Base-by-base conservation (phyloP, 345 rosid genomes). In the Populus deltoides region DNA sequence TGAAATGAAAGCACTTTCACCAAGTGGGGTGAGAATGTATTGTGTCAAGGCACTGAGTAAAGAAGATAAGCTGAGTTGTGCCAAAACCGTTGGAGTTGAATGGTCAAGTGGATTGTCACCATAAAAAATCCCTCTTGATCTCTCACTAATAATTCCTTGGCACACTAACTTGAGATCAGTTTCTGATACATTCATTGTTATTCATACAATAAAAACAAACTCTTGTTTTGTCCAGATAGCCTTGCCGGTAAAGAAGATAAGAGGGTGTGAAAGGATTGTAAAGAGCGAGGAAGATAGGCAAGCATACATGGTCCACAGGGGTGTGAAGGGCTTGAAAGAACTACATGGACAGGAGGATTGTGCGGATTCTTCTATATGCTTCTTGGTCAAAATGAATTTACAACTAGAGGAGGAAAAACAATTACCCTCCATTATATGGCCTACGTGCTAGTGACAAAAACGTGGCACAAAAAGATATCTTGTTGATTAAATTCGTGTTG, bases 1-100 rank as follows among this genome's bases (percentile, higher is more conserved):
- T n/a, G 78, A 68, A 61, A 78, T 22, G 77, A 81, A 81, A 35
- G 84, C 69, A 13, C 78, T 81, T 31, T 77, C 66, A 24, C 84
- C 84, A 16, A 81, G 53, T 24, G 84, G 84, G 49, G 75, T 73
- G 71, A 81, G 81, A 39, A 81, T 20, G 43, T 13, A 27, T 55
- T 77, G 81, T 5, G 74, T 6, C 11, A 77, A 15, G 24, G 55
- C 15, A 39, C 71, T 81, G 53, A 69, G 59, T 13, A 74, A 18
- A 15, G 81, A 49, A 29, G 74, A 24, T 11, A 74, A 24, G 38
- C 53, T 57, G 43, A 77, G 75, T 41, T 81, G 84, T 3, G 74
- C 49, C 22, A 77, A 18, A 63, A 81, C 72, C 8, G 55, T 4
- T 24, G 80, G 33, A 35, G 71, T 62, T 8, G 69, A 1, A 36